Conservation (phyloP, 352 stramenopile genomes). For the Phytophthora sansomeana region DNA sequence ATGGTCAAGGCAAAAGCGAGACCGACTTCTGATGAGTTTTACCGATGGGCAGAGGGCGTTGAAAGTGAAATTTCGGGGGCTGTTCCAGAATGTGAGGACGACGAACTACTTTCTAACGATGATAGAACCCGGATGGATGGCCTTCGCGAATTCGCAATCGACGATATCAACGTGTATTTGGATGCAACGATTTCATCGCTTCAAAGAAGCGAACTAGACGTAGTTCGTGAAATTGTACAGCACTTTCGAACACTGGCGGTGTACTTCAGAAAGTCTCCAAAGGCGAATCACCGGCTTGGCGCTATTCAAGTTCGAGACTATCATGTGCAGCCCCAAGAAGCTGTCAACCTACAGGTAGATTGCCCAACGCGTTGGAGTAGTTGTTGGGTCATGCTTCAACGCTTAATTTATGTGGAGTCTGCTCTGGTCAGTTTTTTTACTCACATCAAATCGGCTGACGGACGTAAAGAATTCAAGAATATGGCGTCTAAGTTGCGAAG, state of each 20-base stretch:
- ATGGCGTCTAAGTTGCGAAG: background rate
- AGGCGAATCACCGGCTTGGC: background rate
- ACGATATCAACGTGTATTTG: background rate
- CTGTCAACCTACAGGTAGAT: background rate
- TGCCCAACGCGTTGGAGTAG: background rate
- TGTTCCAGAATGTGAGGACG: background rate
- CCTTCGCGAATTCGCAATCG: background rate
- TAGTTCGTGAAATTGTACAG: background rate
- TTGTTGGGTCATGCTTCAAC: background rate
- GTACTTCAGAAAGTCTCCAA: background rate
- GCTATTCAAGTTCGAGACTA: background rate
- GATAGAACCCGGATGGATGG: background rate
- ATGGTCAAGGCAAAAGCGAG: background rate
- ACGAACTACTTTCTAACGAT: background rate
- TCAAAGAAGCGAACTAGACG: background rate
- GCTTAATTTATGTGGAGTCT: background rate
- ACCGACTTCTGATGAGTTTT: too few species aligned
- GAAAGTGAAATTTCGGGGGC: background rate
- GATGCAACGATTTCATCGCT: too few species aligned
- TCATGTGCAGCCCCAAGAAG: background rate
- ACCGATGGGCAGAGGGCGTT: too few species aligned
- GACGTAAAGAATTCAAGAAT: constrained; percentile 7
- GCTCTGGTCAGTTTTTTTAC: background rate
- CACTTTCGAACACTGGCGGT: background rate
- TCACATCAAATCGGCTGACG: background rate